Base-by-base conservation (phyloP, 2,329 filamentous ascomycete species). In the Zelopaecilomyces penicillatus region DNA sequence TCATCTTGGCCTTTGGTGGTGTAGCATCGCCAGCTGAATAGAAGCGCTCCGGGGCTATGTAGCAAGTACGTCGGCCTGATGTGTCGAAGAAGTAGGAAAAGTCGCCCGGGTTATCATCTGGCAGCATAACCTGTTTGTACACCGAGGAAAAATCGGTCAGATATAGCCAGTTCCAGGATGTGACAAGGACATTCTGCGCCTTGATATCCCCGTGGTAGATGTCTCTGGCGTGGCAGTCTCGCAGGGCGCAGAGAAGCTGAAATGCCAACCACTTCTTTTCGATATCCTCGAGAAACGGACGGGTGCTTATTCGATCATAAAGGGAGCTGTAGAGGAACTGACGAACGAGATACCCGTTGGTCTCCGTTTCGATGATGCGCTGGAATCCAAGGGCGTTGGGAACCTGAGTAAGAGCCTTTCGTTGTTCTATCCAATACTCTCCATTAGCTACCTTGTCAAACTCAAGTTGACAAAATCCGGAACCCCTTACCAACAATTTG, bases 251-350 rank as follows among this genome's bases (percentile, higher is more conserved):
- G 8, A 98, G 76, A 3, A 98, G 76, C 68, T 98, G 93, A 57
- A 95, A 98, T 0, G 91, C 87, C 41, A 98, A 77, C 93, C 93
- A 98, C 69, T 95, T 96, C 75, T 96, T 97, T 65, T 98, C 93
- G 52, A 98, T 93, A 53, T 95, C 87, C 65, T 98, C 94, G 7
- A 97, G 73, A 56, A 98, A 98, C 0, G 93, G 94, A 6, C 94
- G 82, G 6, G 93, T 98, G 65, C 93, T 95, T 65, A 98, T 81
- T 43, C 93, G 86, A 68, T 98, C 93, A 68, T 98, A 98, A 4
- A 98, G 76, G 27, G 93, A 97, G 71, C 86, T 96, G 66, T 97
- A 93, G 49, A 97, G 82, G 62, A 87, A 97, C 65, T 97, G 94
- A 42, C 93, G 85, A 46, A 96, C 87, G 19, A 98, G 78, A 61